A percentile compares a stretch with the other conserved stretches of the same genome.
These are phyloP conservation scores for Paratinospora sagittata DNA, from an alignment of 164 flowering plant species.

Conservation along the genomic window DNA sequence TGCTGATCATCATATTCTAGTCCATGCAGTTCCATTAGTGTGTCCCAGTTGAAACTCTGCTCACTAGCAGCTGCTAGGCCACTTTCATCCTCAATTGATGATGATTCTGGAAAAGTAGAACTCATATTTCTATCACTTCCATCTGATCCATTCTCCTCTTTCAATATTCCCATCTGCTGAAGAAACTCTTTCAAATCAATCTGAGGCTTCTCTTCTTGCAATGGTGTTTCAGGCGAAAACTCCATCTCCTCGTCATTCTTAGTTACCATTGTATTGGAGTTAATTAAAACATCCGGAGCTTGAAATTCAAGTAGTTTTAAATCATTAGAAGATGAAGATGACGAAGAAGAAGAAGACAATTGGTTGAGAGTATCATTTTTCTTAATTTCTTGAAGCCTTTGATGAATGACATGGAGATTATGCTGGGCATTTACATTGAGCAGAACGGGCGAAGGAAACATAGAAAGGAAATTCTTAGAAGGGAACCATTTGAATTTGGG, in stretches of 20 bases:
- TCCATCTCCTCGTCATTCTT: constrained; percentile 24
- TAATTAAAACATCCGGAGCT: constrained; percentile 6
- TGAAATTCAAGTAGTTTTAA: constrained; percentile 16
- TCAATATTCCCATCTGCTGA: constrained; percentile 74
- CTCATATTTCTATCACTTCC: constrained; percentile 15
- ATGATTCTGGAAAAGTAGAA: constrained; percentile 21
- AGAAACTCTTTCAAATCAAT: constrained; percentile 90
- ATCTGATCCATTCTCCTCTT: constrained; percentile 36
- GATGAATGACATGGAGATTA: constrained; percentile 87
- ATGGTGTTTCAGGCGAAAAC: constrained; percentile 18
- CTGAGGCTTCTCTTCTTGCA: constrained; percentile 56
- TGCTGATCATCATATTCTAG: constrained; percentile 27
- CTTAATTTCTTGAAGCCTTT: constrained; percentile 79
- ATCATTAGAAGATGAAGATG: constrained; percentile 29
- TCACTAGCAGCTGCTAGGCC: constrained; percentile 22
- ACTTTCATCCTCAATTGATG: constrained; percentile 24
- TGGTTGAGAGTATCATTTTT: constrained; percentile 27
- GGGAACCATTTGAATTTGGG: constrained; percentile 79
- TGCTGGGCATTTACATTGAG: constrained; percentile 88
- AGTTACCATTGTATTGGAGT: constrained; percentile 1
- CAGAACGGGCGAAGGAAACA: constrained; percentile 65
- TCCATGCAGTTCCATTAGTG: constrained; percentile 49
- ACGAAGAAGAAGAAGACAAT: constrained; percentile 16
- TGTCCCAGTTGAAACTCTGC: constrained; percentile 58
- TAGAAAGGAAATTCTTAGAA: constrained; percentile 61